phyloP scores from a whole-genome alignment of 1,284 basidiomycete genomes.

The Porodaedalea pini region DNA sequence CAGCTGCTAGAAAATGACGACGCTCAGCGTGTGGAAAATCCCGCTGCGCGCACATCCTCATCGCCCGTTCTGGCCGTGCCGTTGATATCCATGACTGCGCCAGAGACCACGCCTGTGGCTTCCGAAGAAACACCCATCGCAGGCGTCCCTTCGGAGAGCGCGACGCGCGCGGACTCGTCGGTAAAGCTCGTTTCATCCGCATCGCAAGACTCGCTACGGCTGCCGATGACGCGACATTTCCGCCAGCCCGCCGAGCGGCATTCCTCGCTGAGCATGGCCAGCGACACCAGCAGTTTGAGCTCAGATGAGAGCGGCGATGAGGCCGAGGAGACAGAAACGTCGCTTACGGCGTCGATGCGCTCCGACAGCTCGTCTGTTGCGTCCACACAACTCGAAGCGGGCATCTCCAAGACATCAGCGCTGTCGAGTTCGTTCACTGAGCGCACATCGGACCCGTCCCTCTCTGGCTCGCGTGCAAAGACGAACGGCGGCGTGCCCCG shows the following conservation, averaged over 20 bases:
- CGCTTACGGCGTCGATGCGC: constrained; percentile 27
- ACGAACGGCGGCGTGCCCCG: constrained; percentile 31
- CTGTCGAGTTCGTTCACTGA: constrained; percentile 21
- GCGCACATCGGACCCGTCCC: constrained; percentile 10
- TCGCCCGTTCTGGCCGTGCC: constrained; percentile 7
- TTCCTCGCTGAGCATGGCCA: background rate
- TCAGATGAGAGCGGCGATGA: constrained; percentile 20
- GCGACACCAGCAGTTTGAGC: constrained; percentile 18
- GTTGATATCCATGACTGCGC: constrained; percentile 18
- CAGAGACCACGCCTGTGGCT: background rate
- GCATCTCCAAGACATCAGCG: background rate
- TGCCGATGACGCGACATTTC: constrained; percentile 31
- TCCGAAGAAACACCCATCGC: constrained; percentile 4
- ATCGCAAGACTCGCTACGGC: constrained; percentile 32
- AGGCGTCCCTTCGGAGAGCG: constrained; percentile 10
- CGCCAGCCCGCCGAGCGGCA: constrained; percentile 16
- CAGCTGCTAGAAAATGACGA: background rate
- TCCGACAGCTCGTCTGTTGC: constrained; percentile 42
- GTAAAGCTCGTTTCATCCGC: constrained; percentile 8
- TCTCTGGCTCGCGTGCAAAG: background rate
- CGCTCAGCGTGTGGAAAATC: background rate
- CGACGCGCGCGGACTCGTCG: constrained; percentile 16
- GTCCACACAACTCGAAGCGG: constrained; percentile 31
- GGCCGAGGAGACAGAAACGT: constrained; percentile 11
- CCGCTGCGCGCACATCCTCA: background rate